Base-by-base conservation (phyloP, 2,329 filamentous ascomycete species). In the Paradendryphiella salina region DNA sequence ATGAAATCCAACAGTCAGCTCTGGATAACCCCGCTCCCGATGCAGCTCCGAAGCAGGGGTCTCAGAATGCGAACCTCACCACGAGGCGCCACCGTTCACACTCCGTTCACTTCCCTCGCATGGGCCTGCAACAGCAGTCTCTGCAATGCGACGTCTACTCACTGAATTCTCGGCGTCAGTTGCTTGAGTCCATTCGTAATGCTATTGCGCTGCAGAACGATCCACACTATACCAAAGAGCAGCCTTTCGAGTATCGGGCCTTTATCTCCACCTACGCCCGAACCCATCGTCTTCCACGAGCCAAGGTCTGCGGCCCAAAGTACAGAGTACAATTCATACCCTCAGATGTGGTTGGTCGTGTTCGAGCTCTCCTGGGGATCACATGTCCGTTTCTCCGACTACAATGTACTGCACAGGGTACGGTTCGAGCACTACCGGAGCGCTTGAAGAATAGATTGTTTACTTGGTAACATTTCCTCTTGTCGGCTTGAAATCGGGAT, bases 201-300 rank as follows among this genome's bases (percentile, higher is more conserved):
- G 52, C 53, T 43, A 43, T 44, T 52, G 41, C 46, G 56, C 31
- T 38, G 36, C 33, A 42, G 20, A 41, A 26, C 36, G 5, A 17
- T 40, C 41, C 15, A 32, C 23, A 15, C 14, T 6, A 58, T 60
- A 15, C 57, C 64, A 20, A 52, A 60, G 15, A 58, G 56, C 47
- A 40, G 23, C 13, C n/a, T 42, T 4, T 33, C 39, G 3, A 33
- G 29, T 42, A 8, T 33, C 14, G 18, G 18, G 20, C 26, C 28
- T n/a, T 32, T 65, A 59, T 46, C 56, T 13, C 48, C 44, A 33
- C 60, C 63, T 20, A 72, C 70, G 17, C 70, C 70, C 8, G 64
- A 66, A n/a, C 59, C 63, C 1, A 62, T 65, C 26, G 26, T 51
- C 1, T 62, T 59, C 35, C 41, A 60, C n/a, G 65, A 71, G 13